Evolutionary conservation across 805 yeast species (phyloP), one percentile per base, ranked within the genome.

Genomic region (Metschnikowia gruessii): DNA sequence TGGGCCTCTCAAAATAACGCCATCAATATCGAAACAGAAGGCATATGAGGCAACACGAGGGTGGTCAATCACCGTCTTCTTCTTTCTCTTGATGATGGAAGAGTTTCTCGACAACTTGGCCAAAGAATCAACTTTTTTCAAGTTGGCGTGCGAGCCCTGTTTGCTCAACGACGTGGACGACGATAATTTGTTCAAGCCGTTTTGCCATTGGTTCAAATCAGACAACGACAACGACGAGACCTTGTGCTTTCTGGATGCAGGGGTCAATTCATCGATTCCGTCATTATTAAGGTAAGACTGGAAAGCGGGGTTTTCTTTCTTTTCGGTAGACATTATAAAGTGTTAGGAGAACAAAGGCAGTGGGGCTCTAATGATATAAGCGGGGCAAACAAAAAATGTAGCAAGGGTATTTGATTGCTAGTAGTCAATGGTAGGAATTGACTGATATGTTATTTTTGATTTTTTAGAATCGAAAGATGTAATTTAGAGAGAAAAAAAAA

Each of bases 11-110:
- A 89, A 82, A 38, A 89, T 80, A 39, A 89, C 97, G 37, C 97
- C 97, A 62, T 89, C 97, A 46, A 89, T 89, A 68, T 90, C 96
- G 64, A 90, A 89, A 34, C 95, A 94, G 71, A 89, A 89, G 2
- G 96, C 96, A 60, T 85, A 85, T 2, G 87, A 81, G 1, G 91
- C 90, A 34, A 85, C 82, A 61, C 92, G 73, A 34, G 70, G 78
- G 62, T 85, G 92, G 59, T 83, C 87, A 53, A 85, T 75, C 15
- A 80, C 75, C 3, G 65, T 52, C 57, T 74, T 79, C 69, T 74
- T 77, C 64, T 67, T 74, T 49, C 77, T 71, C 58, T 64, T 62
- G 50, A 74, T 69, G 39, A 74, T 65, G 13, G 76, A 69, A 13
- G 77, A 66, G 58, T 76, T 73, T 56, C 80, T 60, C 30, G 74